Evolutionary conservation across 352 stramenopile species (phyloP).

Genomic region (Globisporangium perplexum): DNA sequence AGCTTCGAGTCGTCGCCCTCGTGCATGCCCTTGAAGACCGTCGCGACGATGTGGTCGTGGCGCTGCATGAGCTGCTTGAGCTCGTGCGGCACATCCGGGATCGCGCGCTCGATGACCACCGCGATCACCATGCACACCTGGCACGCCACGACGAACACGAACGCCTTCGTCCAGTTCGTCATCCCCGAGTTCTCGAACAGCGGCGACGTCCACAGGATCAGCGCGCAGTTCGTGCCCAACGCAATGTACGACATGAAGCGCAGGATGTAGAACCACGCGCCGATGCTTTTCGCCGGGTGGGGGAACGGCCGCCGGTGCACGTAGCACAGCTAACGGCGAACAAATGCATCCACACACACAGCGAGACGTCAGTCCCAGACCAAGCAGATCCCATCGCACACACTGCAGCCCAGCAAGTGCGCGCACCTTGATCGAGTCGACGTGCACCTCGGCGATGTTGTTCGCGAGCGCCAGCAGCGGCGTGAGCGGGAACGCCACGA

Average conservation of each 20-base stretch:
- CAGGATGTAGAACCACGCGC: constrained; percentile 89
- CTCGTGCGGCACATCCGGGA: constrained; percentile 55
- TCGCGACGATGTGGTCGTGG: constrained; percentile 68
- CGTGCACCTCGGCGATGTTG: constrained; percentile 89
- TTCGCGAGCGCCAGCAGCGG: constrained; percentile 87
- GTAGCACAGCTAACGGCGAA: constrained; percentile 39
- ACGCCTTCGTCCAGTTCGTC: constrained; percentile 36
- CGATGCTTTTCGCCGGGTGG: constrained; percentile 81
- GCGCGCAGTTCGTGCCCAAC: constrained; percentile 67
- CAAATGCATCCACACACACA: neutral
- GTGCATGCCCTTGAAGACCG: constrained; percentile 70
- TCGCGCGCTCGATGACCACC: constrained; percentile 46
- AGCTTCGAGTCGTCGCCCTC: constrained; percentile 62
- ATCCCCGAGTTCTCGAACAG: constrained; percentile 39
- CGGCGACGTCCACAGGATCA: constrained; percentile 81
- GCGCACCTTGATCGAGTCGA: constrained; percentile 72
- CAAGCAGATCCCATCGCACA: neutral
- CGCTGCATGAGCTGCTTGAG: constrained; percentile 51
- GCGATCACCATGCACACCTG: constrained; percentile 66
- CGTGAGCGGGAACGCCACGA: constrained; percentile 91
- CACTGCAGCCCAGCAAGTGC: neutral
- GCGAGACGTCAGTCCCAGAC: neutral
- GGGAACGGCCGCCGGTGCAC: constrained; percentile 76
- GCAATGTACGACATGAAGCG: constrained; percentile 78
- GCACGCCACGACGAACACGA: constrained; percentile 66